phyloP scores from a whole-genome alignment of 202 grass and related monocot species.

The Alloteropsis angusta region DNA sequence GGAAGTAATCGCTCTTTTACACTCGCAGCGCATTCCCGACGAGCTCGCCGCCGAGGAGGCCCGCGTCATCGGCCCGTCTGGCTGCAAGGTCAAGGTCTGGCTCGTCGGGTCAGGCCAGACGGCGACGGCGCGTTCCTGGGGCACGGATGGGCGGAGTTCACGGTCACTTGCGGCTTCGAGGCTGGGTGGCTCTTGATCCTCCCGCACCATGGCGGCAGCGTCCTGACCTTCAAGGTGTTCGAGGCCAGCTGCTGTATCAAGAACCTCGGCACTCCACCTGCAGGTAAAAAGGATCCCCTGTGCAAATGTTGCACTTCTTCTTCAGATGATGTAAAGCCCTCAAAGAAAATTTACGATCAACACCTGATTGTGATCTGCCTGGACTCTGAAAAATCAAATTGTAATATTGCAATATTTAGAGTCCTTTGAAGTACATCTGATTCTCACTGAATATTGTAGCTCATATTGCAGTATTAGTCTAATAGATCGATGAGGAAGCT shows the following conservation, averaged over 20 bases:
- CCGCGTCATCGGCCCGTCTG: background rate
- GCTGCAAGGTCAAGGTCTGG: background rate
- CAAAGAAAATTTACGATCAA: background rate
- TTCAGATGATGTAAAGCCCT: background rate
- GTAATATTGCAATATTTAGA: background rate
- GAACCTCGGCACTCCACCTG: background rate
- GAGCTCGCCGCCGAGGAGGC: background rate
- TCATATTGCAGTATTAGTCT: background rate
- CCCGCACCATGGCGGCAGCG: background rate
- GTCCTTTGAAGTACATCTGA: background rate
- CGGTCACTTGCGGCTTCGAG: background rate
- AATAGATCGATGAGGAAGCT: background rate
- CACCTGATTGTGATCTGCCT: background rate
- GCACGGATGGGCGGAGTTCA: background rate
- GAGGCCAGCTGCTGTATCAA: background rate
- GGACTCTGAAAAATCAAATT: background rate
- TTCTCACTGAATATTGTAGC: background rate
- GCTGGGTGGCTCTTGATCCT: background rate
- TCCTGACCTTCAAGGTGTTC: background rate
- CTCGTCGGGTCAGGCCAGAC: background rate
- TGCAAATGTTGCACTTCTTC: background rate
- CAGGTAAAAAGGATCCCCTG: background rate
- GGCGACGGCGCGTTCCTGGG: background rate
- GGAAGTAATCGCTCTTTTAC: background rate
- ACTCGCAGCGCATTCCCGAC: background rate